Evolutionary conservation across 331 rosid genomes (phyloP), one percentile per base, ranked within the genome.

Genomic region (Rhamnella rubrinervis): DNA sequence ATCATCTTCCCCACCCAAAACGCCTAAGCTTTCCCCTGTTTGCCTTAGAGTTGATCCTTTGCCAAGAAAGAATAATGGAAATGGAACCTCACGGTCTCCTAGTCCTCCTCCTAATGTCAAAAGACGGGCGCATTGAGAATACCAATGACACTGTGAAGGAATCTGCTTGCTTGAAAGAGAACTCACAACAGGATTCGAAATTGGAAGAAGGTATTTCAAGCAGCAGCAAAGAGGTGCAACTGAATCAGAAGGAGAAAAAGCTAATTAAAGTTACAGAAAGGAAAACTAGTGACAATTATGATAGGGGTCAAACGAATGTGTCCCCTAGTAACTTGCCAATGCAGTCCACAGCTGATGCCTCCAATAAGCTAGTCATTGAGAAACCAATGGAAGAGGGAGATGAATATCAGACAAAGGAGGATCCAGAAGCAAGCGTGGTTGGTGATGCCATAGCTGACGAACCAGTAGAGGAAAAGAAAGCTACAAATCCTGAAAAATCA

Each of bases 21-120:
- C 74, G 38, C 68, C 89, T 3, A 87, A 78, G 73, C 61, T 90
- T 25, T 88, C 95, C 71, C 98, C 98, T 8, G 89, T 88, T 68
- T 90, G 98, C 78, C 74, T 90, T 52, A 85, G 98, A 82, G 88
- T 93, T 23, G 96, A 86, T 72, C 95, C 91, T 51, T 70, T 85
- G 31, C 89, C 89, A 57, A 86, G 61, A 80, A 88, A 76, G 81
- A 88, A 71, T 58, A 75, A 55, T 53, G 71, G 75, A 18, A 77
- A 66, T 7, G 75, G 87, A 12, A 78, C 76, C 18, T 84, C 89
- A 7, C 75, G 82, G 55, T 88, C 89, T 2, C 85, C 81, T 2
- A 86, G 91, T 67, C 88, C 92, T 52, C 88, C 92, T 52, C 81
- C 89, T 56, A 63, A 71, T 9, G 66, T 76, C 6, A 83, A 82